phyloP scores from a whole-genome alignment of 352 stramenopile species.

The Aphanomyces astaci region DNA sequence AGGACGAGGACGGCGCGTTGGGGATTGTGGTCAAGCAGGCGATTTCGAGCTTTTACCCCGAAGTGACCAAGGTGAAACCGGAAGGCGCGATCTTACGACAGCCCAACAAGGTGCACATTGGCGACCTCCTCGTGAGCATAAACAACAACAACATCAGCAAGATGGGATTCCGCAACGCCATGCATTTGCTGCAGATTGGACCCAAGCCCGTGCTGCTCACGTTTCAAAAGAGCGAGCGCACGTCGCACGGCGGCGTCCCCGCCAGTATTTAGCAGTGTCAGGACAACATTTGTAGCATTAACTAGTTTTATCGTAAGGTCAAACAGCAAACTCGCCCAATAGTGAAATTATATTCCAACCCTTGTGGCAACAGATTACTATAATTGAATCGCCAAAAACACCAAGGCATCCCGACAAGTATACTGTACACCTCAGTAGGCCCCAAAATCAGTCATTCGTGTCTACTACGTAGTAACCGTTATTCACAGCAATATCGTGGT shows the following conservation, averaged over 20 bases:
- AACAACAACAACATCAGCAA: slow-evolving; percentile 90
- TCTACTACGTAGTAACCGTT: too few relatives aligned
- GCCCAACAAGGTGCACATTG: slow-evolving; percentile 79
- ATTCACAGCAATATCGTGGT: too few relatives aligned
- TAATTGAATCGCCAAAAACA: too few relatives aligned
- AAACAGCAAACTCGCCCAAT: too few relatives aligned
- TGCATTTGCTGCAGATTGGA: slow-evolving; percentile 79
- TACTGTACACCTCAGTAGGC: too few relatives aligned
- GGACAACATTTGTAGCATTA: too few relatives aligned
- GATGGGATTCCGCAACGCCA: slow-evolving; percentile 78
- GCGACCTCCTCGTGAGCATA: slow-evolving; percentile 74
- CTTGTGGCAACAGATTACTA: too few relatives aligned
- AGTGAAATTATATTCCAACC: too few relatives aligned
- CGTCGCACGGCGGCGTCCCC: slow-evolving; percentile 15
- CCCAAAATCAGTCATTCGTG: too few relatives aligned
- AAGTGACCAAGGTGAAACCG: slow-evolving; percentile 83
- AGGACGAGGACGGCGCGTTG: slow-evolving; percentile 74
- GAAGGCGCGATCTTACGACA: slow-evolving; percentile 68
- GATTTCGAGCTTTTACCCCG: slow-evolving; percentile 50
- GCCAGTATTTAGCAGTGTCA: slow-evolving; percentile 13
- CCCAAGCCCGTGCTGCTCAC: slow-evolving; percentile 81
- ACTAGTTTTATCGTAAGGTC: too few relatives aligned
- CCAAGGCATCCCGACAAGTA: too few relatives aligned
- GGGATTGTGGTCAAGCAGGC: slow-evolving; percentile 83
- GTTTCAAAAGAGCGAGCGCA: slow-evolving; percentile 11